Evolutionary conservation across 2,329 filamentous ascomycete genomes (phyloP), one percentile per base, ranked within the genome.

Genomic region (Botrytis sinoallii): DNA sequence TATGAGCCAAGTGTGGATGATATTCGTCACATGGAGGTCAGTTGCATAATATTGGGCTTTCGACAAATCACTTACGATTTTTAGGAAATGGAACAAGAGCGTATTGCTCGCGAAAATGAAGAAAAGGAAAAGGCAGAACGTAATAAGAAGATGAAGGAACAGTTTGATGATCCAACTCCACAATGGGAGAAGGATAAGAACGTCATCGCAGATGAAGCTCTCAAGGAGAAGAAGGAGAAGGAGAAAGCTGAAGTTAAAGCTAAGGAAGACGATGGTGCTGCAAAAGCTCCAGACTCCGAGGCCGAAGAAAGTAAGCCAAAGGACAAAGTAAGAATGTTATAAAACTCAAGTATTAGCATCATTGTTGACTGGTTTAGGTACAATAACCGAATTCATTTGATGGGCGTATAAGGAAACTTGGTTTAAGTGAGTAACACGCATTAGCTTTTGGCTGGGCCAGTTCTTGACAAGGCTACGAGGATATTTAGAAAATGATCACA

Each of bases 1-100:
- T 99, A 99, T 85, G 96, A 99, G 83, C 96, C 96, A n/a, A 97
- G 94, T 79, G 93, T 98, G 25, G 96, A 99, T 80, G 96, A 99
- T 80, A 93, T 98, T 76, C 91, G 93, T 74, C 96, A 98, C 81
- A 99, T 99, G 96, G 95, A 95, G 85, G 90, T 91, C 82, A 74
- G 80, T 76, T n/a, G 5, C 46, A 44, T 42, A 38, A 35, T 44
- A 10, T 42, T 52, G 25, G 14, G 9, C 20, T 44, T 71, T 59
- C 32, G 20, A 52, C 18, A 61, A 55, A 22, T 46, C 38, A n/a
- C 42, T 72, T 22, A 38, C 12, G 44, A 73, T 38, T 77, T 35
- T 10, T 77, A 95, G 88, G 94, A 98, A 84, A 98, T 98, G 95
- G 95, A 98, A 81, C 87, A 91, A 77, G 95, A 98, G 81, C 90